Evolutionary conservation across 2,329 filamentous ascomycete genomes (phyloP), one percentile per base, ranked within the genome.

Genomic region (Cladosporium sp.): DNA sequence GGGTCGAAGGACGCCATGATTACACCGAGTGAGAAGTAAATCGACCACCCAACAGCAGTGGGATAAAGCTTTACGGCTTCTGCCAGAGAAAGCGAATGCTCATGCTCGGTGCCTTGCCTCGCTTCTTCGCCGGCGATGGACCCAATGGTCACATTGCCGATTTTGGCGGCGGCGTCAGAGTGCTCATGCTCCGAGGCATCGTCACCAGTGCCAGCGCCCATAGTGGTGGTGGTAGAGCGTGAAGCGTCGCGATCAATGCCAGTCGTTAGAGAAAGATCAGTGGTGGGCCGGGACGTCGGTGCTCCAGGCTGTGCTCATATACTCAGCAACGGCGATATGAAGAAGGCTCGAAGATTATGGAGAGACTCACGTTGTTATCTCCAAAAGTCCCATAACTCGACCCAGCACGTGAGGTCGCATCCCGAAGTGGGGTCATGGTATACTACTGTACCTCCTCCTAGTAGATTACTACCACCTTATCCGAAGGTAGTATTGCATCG

Each of bases 1-100:
- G 83, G 81, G 66, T 87, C 84, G 64, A 87, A 88, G 3, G n/a
- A n/a, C n/a, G n/a, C n/a, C n/a, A n/a, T n/a, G n/a, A n/a, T 80
- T 36, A 85, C 80, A 6, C 81, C 81, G 2, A 84, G 71, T 4
- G 80, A 83, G 61, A 86, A 82, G 64, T 83, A 84, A 40, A 78
- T 73, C 7, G 81, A 83, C 83, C 83, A 86, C 70, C 68, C 72
- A 5, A 76, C 71, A 4, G 78, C 77, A 39, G 73, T 72, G 0
- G 76, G 77, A 59, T 80, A 80, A 7, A 75, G 65, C 61, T 70
- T 75, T 13, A 78, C 53, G 4, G 76, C 75, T 47, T 68, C 63
- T 6, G 60, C 9, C 53, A 70, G 66, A 42, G 51, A 59, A 6
- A 68, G 61, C 19, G 65, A 56, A 37, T 69, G 67, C 51, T 70